These are phyloP conservation scores for Batrachochytrium dendrobatidis DNA, from an alignment of 371 early-diverging fungal species.

Conservation along the genomic window DNA sequence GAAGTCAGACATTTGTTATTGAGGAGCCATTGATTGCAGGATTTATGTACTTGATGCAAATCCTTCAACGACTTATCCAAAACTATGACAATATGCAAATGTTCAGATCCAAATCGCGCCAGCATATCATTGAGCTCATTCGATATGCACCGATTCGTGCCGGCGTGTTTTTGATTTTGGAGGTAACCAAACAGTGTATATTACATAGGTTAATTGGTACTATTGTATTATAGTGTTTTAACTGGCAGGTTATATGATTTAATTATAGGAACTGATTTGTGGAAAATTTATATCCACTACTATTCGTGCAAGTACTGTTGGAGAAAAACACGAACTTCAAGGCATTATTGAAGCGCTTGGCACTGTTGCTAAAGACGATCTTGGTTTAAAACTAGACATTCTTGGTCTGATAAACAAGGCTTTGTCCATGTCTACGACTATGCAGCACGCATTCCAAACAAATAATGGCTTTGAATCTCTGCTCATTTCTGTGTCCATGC, in stretches of 20 bases:
- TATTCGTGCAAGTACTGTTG: neutral
- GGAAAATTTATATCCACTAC: neutral
- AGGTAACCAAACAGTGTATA: no score
- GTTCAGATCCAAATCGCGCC: neutral
- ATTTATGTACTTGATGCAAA: neutral
- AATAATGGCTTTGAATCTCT: slow-evolving; percentile 59
- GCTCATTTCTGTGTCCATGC: slow-evolving; percentile 40
- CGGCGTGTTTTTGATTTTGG: neutral
- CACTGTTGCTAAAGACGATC: slow-evolving; percentile 44
- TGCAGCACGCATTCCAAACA: slow-evolving; percentile 52
- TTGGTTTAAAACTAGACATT: slow-evolving; percentile 52
- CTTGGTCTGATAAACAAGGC: slow-evolving; percentile 47
- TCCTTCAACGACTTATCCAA: neutral
- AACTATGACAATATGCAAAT: neutral
- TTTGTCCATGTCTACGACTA: slow-evolving; percentile 33
- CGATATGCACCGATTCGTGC: neutral
- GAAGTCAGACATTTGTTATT: neutral
- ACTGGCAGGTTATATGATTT: no score
- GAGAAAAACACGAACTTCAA: slow-evolving; percentile 29
- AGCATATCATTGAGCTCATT: neutral
- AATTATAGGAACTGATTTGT: neutral
- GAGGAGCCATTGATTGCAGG: neutral
- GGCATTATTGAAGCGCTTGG: slow-evolving; percentile 58
- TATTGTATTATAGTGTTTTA: no score
- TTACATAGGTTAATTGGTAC: no score